These are phyloP conservation scores for Parafenestella ontariensis DNA, from an alignment of 2,329 filamentous ascomycete genomes.

Conservation along the genomic window DNA sequence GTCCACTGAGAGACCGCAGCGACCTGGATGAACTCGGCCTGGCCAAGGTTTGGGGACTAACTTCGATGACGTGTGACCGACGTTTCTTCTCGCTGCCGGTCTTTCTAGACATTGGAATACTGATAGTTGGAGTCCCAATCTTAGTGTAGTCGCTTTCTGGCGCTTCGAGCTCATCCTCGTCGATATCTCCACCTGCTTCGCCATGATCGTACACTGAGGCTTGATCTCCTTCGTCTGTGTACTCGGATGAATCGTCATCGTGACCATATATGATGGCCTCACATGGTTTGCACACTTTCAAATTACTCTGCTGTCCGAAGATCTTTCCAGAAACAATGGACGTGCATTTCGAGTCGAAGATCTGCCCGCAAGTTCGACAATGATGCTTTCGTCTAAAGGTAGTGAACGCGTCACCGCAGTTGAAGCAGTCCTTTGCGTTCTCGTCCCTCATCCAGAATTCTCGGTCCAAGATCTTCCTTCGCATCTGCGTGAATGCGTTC, in stretches of 20 bases:
- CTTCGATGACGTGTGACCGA: conserved; percentile 88
- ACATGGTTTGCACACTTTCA: conserved; percentile 92
- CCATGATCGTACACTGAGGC: conserved; percentile 60
- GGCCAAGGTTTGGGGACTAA: conserved; percentile 75
- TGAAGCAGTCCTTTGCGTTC: conserved; percentile 96
- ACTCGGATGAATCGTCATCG: conserved; percentile 89
- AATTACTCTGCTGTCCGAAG: conserved; percentile 83
- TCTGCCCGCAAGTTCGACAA: conserved; percentile 93
- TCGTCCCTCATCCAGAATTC: conserved; percentile 99
- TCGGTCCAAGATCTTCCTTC: conserved; percentile 86
- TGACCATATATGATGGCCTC: conserved; percentile 89
- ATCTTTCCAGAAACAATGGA: conserved; percentile 85
- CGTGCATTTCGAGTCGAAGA: conserved; percentile 97
- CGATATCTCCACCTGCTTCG: conserved; percentile 29
- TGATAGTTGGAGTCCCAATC: conserved; percentile 66
- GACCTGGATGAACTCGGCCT: conserved; percentile 95
- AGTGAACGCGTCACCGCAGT: conserved; percentile 87
- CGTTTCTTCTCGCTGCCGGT: conserved; percentile 78
- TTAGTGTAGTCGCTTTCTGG: conserved; percentile 50
- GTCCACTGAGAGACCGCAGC: conserved; percentile 73
- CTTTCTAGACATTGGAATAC: conserved; percentile 69
- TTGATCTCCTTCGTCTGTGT: conserved; percentile 79
- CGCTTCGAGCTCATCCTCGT: conserved; percentile 33
- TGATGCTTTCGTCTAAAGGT: conserved; percentile 97
- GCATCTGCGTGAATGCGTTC: conserved; percentile 64